Evolutionary conservation across 116 monocot genomes (phyloP), one percentile per base, ranked within the genome.

Genomic region (Iris pallida): DNA sequence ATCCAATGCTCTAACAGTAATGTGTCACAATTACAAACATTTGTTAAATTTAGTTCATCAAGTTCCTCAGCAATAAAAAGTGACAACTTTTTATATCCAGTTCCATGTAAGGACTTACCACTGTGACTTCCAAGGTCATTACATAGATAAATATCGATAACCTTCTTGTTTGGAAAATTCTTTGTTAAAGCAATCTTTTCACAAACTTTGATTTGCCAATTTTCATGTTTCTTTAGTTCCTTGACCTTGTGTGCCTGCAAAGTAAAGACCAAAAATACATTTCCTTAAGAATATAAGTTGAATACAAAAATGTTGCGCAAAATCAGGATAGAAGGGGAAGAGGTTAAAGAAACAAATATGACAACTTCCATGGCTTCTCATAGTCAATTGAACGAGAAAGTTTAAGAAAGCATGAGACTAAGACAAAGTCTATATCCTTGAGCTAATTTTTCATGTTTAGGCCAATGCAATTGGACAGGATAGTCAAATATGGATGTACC

Each of bases 161-260:
- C 89, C 63, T 85, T 81, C 59, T 57, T 80, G 58, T 90, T 89
- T 65, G 96, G 96, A 76, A 97, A 97, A 64, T 84, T 84, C 8
- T 75, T 13, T 73, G 81, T 73, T 20, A 75, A 72, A 45, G 87
- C 81, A 76, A 97, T 87, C 59, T 44, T 97, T 63, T 87, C 65
- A 54, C 92, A 97, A 19, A 81, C 52, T 71, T 82, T 92, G 7
- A 89, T 78, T 82, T 73, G 79, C 97, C 97, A 97, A 68, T 68
- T 92, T 76, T 89, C 78, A 62, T 78, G 77, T 65, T 79, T 89
- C 58, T 75, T 85, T 19, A 74, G 79, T 75, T 83, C 87, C 75
- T 89, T 96, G 47, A 42, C 42, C 67, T 65, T 61, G 20, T 74
- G 85, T 55, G 69, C 83, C 96, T 96, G 85, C 16, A 20, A 83